Conservation (phyloP, 176 grass and related monocot genomes). For the Phyllostachys edulis region DNA sequence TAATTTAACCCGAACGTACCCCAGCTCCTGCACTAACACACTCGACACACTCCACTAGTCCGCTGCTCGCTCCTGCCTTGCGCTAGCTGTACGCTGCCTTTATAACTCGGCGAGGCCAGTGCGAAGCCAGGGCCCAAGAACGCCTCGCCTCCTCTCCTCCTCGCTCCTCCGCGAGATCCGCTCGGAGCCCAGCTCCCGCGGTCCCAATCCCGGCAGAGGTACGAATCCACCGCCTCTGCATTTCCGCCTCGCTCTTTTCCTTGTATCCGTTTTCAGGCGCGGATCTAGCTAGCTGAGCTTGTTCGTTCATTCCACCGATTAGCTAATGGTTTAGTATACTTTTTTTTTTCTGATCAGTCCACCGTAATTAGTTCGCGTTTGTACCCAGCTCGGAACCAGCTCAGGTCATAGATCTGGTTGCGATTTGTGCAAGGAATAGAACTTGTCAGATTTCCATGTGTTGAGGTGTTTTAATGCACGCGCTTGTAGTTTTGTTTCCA, state of each 20-base stretch:
- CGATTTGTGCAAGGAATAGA: not conserved
- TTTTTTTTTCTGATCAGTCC: not conserved
- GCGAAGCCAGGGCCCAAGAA: conserved; percentile 11
- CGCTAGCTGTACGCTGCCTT: conserved; percentile 31
- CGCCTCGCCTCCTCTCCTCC: not conserved
- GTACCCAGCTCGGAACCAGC: conserved; percentile 12
- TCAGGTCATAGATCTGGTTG: conserved; percentile 30
- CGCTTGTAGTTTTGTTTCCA: conserved; percentile 25
- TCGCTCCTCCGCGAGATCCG: conserved; percentile 35
- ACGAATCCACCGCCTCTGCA: conserved; percentile 29
- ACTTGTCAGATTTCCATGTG: not conserved
- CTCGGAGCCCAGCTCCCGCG: not conserved
- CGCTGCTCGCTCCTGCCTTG: not conserved
- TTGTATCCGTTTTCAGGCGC: not conserved
- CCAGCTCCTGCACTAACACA: conserved; percentile 13
- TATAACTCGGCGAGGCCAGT: conserved; percentile 44
- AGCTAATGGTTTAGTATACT: not conserved
- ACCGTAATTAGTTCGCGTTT: not conserved
- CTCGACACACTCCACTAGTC: conserved; percentile 14
- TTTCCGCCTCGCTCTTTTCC: not conserved
- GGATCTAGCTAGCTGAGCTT: conserved; percentile 28
- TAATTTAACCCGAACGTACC: conserved; percentile 14
- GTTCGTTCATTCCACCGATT: not conserved
- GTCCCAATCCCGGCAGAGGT: conserved; percentile 33
- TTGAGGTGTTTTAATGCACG: conserved; percentile 6